Conservation (phyloP, 2,329 filamentous ascomycete species). For the Escovopsis sp. region DNA sequence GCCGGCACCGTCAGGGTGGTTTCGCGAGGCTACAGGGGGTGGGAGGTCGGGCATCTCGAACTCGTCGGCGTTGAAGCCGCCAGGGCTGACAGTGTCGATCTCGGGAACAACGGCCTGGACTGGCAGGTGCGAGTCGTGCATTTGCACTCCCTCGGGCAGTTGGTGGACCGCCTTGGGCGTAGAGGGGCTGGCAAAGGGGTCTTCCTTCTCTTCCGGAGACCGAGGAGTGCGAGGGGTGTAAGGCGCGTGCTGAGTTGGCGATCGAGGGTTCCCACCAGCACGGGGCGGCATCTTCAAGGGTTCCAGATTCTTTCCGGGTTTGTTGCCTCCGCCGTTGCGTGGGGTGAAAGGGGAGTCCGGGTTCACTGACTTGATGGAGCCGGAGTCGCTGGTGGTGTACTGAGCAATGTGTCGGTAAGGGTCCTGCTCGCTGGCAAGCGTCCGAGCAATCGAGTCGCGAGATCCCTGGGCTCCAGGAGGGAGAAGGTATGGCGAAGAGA, state of each 20-base stretch:
- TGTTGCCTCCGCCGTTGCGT: conserved; percentile 14
- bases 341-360: conserved; percentile 29
- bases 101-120: conserved; percentile 23
- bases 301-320: conserved; percentile 11
- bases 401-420: conserved; percentile 57
- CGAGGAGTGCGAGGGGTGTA: conserved; percentile 11
- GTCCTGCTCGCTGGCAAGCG: conserved; percentile 61
- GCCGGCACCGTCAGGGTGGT: conserved; percentile 11
- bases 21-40: conserved; percentile 15
- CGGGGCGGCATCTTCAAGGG: conserved; percentile 2
- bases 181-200: conserved; percentile 23
- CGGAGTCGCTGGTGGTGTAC: conserved; percentile 42
- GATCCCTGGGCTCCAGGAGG: conserved; percentile 68
- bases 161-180: conserved; percentile 16
- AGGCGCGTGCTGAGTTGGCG: neutral
- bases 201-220: conserved; percentile 18
- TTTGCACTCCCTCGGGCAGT: conserved; percentile 6
- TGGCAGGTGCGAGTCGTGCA: conserved; percentile 15
- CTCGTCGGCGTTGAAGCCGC: conserved; percentile 10
- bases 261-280: neutral
- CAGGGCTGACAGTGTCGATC: conserved; percentile 21
- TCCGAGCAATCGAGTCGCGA: conserved; percentile 69
- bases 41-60: conserved; percentile 15
- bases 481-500: conserved; percentile 83
- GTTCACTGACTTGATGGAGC: conserved; percentile 39